These are phyloP conservation scores for Coniella lustricola DNA, from an alignment of 2,329 filamentous ascomycete species.

Conservation along the genomic window DNA sequence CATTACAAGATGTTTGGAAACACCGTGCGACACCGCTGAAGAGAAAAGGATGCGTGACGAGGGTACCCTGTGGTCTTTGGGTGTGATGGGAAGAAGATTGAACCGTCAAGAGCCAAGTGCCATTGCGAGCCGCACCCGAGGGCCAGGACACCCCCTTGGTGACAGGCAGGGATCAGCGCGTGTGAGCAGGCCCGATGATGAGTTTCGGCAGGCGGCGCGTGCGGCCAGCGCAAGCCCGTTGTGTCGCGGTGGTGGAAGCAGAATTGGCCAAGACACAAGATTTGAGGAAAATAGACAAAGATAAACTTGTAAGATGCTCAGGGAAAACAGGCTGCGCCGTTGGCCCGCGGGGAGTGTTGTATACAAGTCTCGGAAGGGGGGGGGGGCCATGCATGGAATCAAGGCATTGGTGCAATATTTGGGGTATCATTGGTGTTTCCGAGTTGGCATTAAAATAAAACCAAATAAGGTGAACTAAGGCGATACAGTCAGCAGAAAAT, in stretches of 20 bases:
- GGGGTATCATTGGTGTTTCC: slow-evolving; percentile 3
- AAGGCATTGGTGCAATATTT: background rate
- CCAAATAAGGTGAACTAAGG: slow-evolving; percentile 12
- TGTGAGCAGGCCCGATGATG: slow-evolving; percentile 7
- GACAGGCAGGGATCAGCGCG: slow-evolving; percentile 6
- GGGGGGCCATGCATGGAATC: background rate
- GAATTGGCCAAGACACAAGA: too few relatives aligned
- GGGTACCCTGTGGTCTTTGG: background rate
- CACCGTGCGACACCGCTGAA: too few relatives aligned
- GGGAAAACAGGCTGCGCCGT: background rate
- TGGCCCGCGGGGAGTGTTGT: background rate
- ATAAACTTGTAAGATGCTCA: too few relatives aligned
- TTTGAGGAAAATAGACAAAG: too few relatives aligned
- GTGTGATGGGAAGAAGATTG: too few relatives aligned
- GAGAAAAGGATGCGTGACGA: background rate
- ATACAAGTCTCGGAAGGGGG: too few relatives aligned
- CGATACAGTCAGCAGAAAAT: slow-evolving; percentile 12
- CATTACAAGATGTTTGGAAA: background rate
- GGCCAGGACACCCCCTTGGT: background rate
- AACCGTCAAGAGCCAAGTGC: background rate
- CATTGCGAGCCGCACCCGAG: background rate
- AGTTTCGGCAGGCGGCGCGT: slow-evolving; percentile 10
- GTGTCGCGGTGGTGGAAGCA: background rate
- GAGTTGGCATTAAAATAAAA: slow-evolving; percentile 1
- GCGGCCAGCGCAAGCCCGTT: slow-evolving; percentile 2